Evolutionary conservation across 2,329 filamentous ascomycete species (phyloP), one percentile per base, ranked within the genome.

Genomic region (Cylindrodendrum hubeiense): DNA sequence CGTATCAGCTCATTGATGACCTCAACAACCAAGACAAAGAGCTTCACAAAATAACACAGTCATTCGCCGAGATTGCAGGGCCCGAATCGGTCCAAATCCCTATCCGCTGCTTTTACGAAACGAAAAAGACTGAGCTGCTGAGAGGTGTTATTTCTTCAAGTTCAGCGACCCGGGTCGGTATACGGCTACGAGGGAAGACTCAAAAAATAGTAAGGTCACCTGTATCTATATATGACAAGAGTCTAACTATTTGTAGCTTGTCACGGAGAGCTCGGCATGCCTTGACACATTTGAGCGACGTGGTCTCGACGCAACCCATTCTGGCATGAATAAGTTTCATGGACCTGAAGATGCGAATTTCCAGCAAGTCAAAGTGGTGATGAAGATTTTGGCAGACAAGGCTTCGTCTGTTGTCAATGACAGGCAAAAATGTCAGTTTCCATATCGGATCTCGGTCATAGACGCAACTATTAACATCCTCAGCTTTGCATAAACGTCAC

Each of bases 81-180:
- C 24, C 44, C 13, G 43, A 58, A 28, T 49, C 43, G 6, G 22
- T 58, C 6, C 43, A 43, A 30, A 26, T 58, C 17, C 55, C 44
- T 15, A n/a, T 58, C 33, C 47, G 41, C 43, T 58, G 55, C 41
- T 58, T 58, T 26, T 58, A 22, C 13, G 55, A 58, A 49, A 58
- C 55, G 9, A 39, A 33, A 43, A 58, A 37, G 43, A 50, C 55
- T 7, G 33, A 58, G 21, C 34, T 58, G 9, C 21, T 37, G 17
- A 47, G 43, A 28, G 12, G 28, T 2, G 15, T 49, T 28, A 15
- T 57, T 19, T 30, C 55, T 7, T 22, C 26, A 21, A n/a, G 44
- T 30, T 47, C 19, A 19, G 54, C 41, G 24, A 49, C 39, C 10
- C 10, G 12, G n/a, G 8, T 22, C 9, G 19, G n/a, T 19, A 5